Conservation (phyloP, 192 early-diverging fungal species). For the Ambispora gerdemannii region DNA sequence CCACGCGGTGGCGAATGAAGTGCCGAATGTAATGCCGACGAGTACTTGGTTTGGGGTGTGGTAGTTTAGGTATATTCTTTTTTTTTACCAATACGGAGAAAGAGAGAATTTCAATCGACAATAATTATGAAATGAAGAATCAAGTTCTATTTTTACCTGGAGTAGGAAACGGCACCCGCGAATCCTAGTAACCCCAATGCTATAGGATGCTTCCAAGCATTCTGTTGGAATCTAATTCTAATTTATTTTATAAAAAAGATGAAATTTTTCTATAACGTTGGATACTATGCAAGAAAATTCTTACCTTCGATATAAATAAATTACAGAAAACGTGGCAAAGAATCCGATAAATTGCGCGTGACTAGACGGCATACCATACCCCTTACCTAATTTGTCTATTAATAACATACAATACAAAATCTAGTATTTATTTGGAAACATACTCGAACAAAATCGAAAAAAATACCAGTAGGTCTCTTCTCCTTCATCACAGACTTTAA, state of each 20-base stretch:
- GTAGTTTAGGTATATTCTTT: constrained; percentile 69
- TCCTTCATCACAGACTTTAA: constrained; percentile 61
- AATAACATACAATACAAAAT: neutral
- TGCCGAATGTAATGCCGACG: constrained; percentile 58
- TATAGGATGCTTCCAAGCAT: constrained; percentile 43
- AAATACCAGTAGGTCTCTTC: constrained; percentile 62
- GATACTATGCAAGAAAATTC: too few species aligned
- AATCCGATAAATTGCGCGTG: constrained; percentile 81
- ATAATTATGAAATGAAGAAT: too few species aligned
- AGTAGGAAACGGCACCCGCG: constrained; percentile 34
- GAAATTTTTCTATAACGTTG: too few species aligned
- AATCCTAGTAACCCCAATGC: constrained; percentile 26
- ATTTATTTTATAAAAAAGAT: too few species aligned
- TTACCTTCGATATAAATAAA: constrained; percentile 55
- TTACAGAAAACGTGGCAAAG: constrained; percentile 57
- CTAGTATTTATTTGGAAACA: neutral
- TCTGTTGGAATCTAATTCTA: constrained; percentile 24
- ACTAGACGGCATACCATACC: constrained; percentile 84
- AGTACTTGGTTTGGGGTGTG: constrained; percentile 73
- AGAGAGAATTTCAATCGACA: too few species aligned
- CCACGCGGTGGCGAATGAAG: constrained; percentile 55
- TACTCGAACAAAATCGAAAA: neutral
- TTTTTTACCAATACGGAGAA: too few species aligned
- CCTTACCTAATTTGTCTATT: constrained; percentile 62
- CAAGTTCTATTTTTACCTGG: constrained; percentile 29